Percentiles rank a stretch among this genome's conserved stretches.
These are phyloP conservation scores for Sugiyamaella marilandica DNA, from an alignment of 805 yeast species.

Conservation along the genomic window DNA sequence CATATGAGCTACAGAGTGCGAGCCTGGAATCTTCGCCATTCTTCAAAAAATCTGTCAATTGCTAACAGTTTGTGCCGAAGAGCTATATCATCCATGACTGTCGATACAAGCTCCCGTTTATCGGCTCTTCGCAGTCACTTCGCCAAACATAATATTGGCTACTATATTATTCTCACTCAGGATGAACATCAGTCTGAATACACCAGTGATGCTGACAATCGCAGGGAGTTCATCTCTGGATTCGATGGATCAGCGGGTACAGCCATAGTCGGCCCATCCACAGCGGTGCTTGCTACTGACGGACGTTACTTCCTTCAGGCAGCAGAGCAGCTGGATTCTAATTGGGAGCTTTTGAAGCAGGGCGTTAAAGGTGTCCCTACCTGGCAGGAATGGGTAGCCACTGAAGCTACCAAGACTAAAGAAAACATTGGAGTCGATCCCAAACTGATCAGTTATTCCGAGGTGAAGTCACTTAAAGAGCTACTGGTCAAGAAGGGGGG, in stretches of 20 bases:
- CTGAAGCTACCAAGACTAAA: constrained; percentile 45
- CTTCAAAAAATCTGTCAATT: not conserved
- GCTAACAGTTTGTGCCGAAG: not conserved
- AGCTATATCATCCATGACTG: constrained; percentile 5
- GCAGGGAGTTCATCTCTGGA: constrained; percentile 75
- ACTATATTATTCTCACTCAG: constrained; percentile 78
- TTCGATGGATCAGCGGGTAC: constrained; percentile 93
- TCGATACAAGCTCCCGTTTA: constrained; percentile 40
- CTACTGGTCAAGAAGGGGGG: constrained; percentile 27
- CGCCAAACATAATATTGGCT: constrained; percentile 58
- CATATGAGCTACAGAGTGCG: constrained; percentile 16
- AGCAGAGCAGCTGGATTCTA: constrained; percentile 65
- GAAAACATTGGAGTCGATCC: constrained; percentile 80
- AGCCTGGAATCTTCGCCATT: constrained; percentile 15
- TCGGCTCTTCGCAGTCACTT: constrained; percentile 57
- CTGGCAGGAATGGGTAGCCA: constrained; percentile 77
- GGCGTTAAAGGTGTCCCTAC: constrained; percentile 65
- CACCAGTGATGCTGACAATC: constrained; percentile 72
- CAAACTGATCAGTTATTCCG: constrained; percentile 51
- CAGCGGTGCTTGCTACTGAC: constrained; percentile 84
- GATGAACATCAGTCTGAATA: constrained; percentile 95
- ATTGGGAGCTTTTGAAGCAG: constrained; percentile 78
- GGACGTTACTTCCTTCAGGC: constrained; percentile 95
- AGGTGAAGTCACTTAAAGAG: constrained; percentile 28
- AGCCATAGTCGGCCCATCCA: constrained; percentile 68